phyloP scores from a whole-genome alignment of 768 basidiomycete species.

The Favolaschia claudopus region DNA sequence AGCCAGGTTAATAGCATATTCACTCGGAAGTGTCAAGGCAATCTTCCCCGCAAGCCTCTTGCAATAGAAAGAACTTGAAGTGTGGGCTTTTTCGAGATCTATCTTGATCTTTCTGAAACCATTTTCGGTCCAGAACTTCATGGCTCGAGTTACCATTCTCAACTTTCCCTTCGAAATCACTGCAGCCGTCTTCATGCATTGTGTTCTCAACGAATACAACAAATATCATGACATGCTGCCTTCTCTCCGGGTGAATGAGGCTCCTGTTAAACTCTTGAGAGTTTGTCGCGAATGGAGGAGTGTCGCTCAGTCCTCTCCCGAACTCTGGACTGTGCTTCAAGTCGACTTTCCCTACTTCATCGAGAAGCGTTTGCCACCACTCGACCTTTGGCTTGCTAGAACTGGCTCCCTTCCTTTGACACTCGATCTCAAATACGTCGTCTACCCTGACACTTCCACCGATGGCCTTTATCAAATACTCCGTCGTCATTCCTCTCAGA shows the following conservation, averaged over 20 bases:
- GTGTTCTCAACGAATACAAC: not conserved
- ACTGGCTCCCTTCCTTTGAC: not conserved
- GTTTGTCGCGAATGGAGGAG: conserved; percentile 6
- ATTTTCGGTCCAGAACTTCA: too few species aligned
- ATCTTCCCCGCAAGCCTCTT: too few species aligned
- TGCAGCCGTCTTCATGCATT: not conserved
- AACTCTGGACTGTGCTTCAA: not conserved
- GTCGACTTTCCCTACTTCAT: not conserved
- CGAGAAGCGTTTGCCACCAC: not conserved
- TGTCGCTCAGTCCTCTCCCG: not conserved
- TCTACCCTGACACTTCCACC: conserved; percentile 2
- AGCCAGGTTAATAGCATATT: too few species aligned
- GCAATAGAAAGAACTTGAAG: too few species aligned
- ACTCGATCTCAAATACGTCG: not conserved
- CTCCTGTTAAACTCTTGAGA: not conserved
- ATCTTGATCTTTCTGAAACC: too few species aligned
- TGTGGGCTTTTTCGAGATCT: too few species aligned
- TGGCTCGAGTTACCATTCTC: not conserved
- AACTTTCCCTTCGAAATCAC: conserved; percentile 3
- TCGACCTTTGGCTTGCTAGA: conserved; percentile 6
- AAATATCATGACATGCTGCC: not conserved
- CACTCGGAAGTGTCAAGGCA: too few species aligned
- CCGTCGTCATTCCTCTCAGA: not conserved
- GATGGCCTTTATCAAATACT: not conserved
- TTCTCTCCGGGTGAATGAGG: not conserved